These are phyloP conservation scores for Daldinia decipiens DNA, from an alignment of 495 filamentous ascomycete genomes.

Conservation along the genomic window DNA sequence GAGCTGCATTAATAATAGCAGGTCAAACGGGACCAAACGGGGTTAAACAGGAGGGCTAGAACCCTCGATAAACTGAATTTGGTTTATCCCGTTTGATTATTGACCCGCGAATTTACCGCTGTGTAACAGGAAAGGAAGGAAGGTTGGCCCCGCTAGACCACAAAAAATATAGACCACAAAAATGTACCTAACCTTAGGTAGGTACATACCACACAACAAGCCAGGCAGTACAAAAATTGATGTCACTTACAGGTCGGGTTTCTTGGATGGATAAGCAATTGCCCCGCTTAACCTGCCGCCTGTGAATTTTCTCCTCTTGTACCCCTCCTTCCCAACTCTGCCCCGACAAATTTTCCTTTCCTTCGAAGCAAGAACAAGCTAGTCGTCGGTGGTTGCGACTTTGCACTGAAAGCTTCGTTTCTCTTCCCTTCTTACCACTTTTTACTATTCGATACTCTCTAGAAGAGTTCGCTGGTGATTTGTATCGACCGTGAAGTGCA, in stretches of 20 bases:
- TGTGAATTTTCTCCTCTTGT: constrained; percentile 40
- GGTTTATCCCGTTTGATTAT: constrained; percentile 17
- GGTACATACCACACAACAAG: neutral
- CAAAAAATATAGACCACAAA: constrained; percentile 21
- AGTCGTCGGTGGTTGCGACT: constrained; percentile 50
- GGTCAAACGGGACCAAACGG: neutral
- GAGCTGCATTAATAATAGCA: neutral
- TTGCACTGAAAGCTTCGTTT: constrained; percentile 21
- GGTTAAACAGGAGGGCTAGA: constrained; percentile 27
- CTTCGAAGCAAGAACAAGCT: constrained; percentile 45
- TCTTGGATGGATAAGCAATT: constrained; percentile 13
- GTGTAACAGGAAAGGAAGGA: constrained; percentile 4
- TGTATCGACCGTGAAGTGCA: constrained; percentile 38
- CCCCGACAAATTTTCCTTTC: constrained; percentile 44
- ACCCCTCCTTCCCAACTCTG: constrained; percentile 38
- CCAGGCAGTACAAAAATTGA: constrained; percentile 12
- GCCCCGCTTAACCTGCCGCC: constrained; percentile 38
- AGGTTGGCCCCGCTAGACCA: constrained; percentile 24
- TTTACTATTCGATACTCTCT: constrained; percentile 28
- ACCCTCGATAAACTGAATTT: constrained; percentile 29
- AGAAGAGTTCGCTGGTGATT: constrained; percentile 41
- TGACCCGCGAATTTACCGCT: constrained; percentile 32
- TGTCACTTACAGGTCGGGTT: constrained; percentile 7
- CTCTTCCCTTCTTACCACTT: constrained; percentile 20
- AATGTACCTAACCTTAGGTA: too few relatives aligned